These are phyloP conservation scores for Geoglossum glabrum DNA, from an alignment of 495 filamentous ascomycete genomes.

Conservation along the genomic window DNA sequence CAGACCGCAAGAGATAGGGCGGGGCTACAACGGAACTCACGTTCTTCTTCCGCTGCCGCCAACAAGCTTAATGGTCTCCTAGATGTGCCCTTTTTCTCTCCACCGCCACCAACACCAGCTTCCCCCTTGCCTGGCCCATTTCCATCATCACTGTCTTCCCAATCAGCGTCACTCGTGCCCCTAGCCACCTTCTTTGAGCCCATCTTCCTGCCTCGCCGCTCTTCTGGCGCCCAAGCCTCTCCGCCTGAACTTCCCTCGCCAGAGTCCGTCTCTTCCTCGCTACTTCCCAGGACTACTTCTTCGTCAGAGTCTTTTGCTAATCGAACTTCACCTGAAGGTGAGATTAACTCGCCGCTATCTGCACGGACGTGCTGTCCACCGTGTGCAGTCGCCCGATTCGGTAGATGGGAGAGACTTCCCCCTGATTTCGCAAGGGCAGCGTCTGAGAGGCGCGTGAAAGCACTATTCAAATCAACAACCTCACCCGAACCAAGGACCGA, in stretches of 20 bases:
- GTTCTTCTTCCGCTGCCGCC: conserved; percentile 57
- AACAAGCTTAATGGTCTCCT: conserved; percentile 33
- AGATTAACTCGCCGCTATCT: conserved; percentile 18
- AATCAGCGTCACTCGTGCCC: not conserved
- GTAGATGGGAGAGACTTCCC: conserved; percentile 32
- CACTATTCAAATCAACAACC: conserved; percentile 34
- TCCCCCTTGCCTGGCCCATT: conserved; percentile 9
- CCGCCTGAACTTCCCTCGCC: conserved; percentile 1
- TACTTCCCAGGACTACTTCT: not conserved
- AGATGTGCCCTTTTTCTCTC: conserved; percentile 4
- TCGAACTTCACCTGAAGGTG: conserved; percentile 33
- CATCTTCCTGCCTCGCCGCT: not conserved
- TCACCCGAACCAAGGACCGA: conserved; percentile 29
- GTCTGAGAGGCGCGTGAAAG: conserved; percentile 45
- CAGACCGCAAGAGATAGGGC: not conserved
- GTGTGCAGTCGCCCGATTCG: conserved; percentile 9
- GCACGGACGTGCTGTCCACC: conserved; percentile 1
- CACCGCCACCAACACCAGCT: conserved; percentile 16
- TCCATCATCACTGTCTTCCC: conserved; percentile 33
- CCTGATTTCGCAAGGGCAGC: conserved; percentile 34
- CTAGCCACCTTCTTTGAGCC: not conserved
- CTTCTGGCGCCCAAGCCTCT: not conserved
- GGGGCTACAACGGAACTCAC: conserved; percentile 27
- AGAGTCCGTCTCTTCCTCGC: not conserved
- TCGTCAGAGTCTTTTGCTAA: conserved; percentile 50